Conservation (phyloP, 768 basidiomycete species). For the Mycena pura region DNA sequence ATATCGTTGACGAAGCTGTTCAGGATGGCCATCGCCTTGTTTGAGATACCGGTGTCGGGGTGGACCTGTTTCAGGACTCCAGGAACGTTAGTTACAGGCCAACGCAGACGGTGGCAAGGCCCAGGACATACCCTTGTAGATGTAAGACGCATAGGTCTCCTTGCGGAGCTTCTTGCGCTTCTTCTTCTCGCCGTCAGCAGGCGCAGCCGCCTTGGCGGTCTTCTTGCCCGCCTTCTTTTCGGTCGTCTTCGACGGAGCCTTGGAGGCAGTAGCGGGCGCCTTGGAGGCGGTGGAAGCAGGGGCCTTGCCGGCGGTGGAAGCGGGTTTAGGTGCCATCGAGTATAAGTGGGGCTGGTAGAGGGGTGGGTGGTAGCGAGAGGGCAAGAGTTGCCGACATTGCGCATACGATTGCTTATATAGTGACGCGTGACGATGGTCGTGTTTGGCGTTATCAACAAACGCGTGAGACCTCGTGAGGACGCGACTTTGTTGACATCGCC, state of each 20-base stretch:
- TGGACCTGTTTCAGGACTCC: slow-evolving; percentile 95
- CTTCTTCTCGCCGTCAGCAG: slow-evolving; percentile 82
- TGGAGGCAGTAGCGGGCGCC: slow-evolving; percentile 67
- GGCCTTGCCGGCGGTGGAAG: slow-evolving; percentile 86
- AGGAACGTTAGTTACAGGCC: not conserved
- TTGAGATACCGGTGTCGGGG: slow-evolving; percentile 98
- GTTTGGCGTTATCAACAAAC: slow-evolving; percentile 37
- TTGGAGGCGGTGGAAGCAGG: slow-evolving; percentile 76
- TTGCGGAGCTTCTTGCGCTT: slow-evolving; percentile 86
- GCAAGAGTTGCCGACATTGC: slow-evolving; percentile 23
- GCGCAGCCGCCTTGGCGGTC: slow-evolving; percentile 67
- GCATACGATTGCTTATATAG: slow-evolving; percentile 40
- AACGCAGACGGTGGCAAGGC: not conserved
- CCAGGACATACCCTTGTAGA: slow-evolving; percentile 79
- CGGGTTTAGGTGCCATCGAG: slow-evolving; percentile 72
- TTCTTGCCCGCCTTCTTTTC: slow-evolving; percentile 78
- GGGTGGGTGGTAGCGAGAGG: slow-evolving; percentile 25
- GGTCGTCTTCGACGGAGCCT: slow-evolving; percentile 22
- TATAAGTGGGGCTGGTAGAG: slow-evolving; percentile 26
- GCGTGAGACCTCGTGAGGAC: no score
- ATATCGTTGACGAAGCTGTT: slow-evolving; percentile 98
- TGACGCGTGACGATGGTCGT: slow-evolving; percentile 43
- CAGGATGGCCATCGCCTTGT: slow-evolving; percentile 98
- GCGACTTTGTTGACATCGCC: slow-evolving; percentile 23
- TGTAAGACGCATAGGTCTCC: slow-evolving; percentile 94